These are phyloP conservation scores for Pleoardoris graminearum DNA, from an alignment of 2,329 filamentous ascomycete genomes.

Conservation along the genomic window DNA sequence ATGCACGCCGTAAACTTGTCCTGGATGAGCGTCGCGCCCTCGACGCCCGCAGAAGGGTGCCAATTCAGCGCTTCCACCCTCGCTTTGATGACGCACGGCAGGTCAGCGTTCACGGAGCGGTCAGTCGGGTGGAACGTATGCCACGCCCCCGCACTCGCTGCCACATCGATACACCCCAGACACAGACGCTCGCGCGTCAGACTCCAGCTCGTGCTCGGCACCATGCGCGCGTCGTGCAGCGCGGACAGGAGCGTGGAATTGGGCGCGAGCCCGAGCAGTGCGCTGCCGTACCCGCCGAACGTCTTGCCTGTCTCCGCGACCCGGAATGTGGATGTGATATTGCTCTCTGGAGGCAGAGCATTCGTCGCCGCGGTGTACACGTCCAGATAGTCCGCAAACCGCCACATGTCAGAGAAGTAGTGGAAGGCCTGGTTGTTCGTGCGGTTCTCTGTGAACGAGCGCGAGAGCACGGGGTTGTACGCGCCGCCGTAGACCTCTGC, in stretches of 20 bases:
- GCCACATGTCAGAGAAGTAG: conserved; percentile 16
- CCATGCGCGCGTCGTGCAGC: conserved; percentile 7
- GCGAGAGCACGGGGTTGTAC: conserved; percentile 13
- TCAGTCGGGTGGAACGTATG: conserved; percentile 17
- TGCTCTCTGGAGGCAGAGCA: conserved; percentile 8
- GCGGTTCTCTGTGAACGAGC: conserved; percentile 11
- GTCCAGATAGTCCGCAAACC: conserved; percentile 17
- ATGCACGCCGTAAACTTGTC: conserved; percentile 20
- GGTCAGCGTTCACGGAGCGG: conserved; percentile 6
- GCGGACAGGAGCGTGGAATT: conserved; percentile 13
- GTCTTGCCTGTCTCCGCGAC: conserved; percentile 13
- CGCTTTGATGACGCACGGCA: conserved; percentile 19
- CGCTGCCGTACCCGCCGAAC: conserved; percentile 16
- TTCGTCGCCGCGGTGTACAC: conserved; percentile 11
- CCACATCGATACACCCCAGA: conserved; percentile 18
- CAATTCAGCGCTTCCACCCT: conserved; percentile 22
- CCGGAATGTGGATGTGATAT: conserved; percentile 13
- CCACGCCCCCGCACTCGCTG: conserved; percentile 10
- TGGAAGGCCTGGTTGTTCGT: conserved; percentile 16
- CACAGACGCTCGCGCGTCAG: conserved; percentile 18
- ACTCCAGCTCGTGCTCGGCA: conserved; percentile 19
- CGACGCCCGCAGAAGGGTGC: conserved; percentile 6
- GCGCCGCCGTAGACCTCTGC: conserved; percentile 19
- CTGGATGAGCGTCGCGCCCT: conserved; percentile 18
- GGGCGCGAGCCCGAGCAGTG: conserved; percentile 18